Base-by-base conservation (phyloP, 2,329 filamentous ascomycete species). In the Spiromastix sp. region DNA sequence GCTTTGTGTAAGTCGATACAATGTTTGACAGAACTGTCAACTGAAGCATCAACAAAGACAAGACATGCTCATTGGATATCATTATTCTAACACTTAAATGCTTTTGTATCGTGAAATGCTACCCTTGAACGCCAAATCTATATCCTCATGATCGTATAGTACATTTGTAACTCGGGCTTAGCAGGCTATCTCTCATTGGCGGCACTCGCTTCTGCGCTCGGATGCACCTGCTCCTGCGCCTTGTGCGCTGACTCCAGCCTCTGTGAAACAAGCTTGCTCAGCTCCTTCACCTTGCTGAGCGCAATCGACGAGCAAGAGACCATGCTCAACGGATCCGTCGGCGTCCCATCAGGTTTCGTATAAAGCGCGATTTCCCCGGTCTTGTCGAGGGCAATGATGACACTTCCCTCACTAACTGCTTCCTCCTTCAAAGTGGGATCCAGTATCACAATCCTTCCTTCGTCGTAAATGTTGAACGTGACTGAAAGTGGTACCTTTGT, bases 281-380 rank as follows among this genome's bases (percentile, higher is more conserved):
- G 70, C 48, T 85, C 79, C 64, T 85, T 85, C 13, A 84, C 84
- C 61, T 87, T 93, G 41, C 72, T 69, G 55, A 89, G 58, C 8
- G 87, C 86, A 39, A 79, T 62, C 37, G 72, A 77, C 2, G 81
- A 79, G 60, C 84, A 93, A 48, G 79, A 74, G 46, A 98, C 66
- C 46, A 96, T 63, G 21, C 73, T 67, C 41, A 87, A 66, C 2
- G 87, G 86, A 55, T 95, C 84, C 9, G 94, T 74, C 1, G 86
- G 74, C 13, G 74, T 71, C 17, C 91, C 91, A 16, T 89, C 87
- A 39, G 91, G 75, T 65, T 98, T 98, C 19, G 86, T 80, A 41
- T 95, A 74, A 59, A 93, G 85, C 50, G 86, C 93, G 26, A 95
- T 75, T 64, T 95, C 87, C 16, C 87, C 87, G 51, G 87, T 81